These are phyloP conservation scores for Mucor racemosus DNA, from an alignment of 371 early-diverging fungal species.

Conservation along the genomic window DNA sequence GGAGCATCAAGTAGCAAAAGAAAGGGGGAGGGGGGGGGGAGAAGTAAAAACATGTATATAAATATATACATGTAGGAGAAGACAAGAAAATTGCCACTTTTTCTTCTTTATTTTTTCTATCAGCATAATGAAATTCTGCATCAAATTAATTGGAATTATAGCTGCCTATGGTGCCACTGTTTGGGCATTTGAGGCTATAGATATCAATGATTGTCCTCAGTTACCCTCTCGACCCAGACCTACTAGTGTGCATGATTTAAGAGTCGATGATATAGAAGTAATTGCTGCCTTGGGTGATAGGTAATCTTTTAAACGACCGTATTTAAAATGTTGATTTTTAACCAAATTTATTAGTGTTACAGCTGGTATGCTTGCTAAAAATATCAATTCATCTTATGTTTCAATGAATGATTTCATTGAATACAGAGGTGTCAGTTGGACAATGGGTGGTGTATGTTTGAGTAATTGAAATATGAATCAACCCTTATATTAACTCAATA, in stretches of 20 bases:
- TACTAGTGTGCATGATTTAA: conserved; percentile 27
- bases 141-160: neutral
- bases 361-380: conserved; percentile 35
- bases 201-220: conserved; percentile 16
- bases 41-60: neutral
- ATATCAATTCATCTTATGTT: conserved; percentile 28
- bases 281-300: conserved; percentile 42
- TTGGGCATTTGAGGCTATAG: neutral
- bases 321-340: neutral
- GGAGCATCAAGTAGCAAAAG: neutral
- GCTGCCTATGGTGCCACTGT: neutral
- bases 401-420: conserved; percentile 26
- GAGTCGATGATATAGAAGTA: conserved; percentile 30
- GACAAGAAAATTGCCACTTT: neutral
- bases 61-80: neutral
- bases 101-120: neutral
- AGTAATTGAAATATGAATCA: neutral
- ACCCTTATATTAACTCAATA: too few species aligned
- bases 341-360: conserved; percentile 28
- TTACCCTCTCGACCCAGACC: conserved; percentile 12
- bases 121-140: neutral
- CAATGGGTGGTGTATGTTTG: conserved; percentile 39
- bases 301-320: conserved; percentile 11
- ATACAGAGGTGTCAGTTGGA: conserved; percentile 38
- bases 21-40: too few species aligned